phyloP scores from a whole-genome alignment of 78 protist genomes.

The Paratrimastix pyriformis region DNA sequence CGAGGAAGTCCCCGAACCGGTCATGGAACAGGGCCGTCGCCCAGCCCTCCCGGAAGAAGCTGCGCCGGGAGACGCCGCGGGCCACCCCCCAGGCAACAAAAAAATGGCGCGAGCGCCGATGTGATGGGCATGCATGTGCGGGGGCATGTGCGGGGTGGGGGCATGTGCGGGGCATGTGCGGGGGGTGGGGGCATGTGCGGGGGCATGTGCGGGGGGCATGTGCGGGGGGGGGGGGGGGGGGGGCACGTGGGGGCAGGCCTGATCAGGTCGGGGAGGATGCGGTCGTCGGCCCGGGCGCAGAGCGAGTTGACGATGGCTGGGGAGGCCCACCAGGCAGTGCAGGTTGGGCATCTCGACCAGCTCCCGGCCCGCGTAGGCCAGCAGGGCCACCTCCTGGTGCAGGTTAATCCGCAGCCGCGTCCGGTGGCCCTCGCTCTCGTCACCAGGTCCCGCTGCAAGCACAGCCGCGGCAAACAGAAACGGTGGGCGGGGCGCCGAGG shows the following conservation, averaged over 20 bases:
- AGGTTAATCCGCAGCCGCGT: neutral
- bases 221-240: neutral
- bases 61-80: neutral
- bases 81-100: neutral
- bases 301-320: neutral
- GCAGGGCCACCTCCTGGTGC: neutral
- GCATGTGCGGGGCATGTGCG: too few species aligned
- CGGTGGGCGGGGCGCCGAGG: too few species aligned
- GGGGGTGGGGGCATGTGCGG: too few species aligned
- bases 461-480: too few species aligned
- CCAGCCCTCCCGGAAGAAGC: constrained; percentile 21
- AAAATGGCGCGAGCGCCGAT: too few species aligned
- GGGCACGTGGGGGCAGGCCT: neutral
- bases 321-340: constrained; percentile 9
- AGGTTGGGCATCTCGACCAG: neutral
- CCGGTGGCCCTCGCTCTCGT: neutral
- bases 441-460: too few species aligned
- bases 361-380: constrained; percentile 1
- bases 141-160: too few species aligned
- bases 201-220: too few species aligned
- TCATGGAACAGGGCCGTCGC: constrained; percentile 18
- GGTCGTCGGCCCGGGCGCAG: neutral
- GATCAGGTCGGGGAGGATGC: neutral
- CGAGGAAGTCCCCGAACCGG: constrained; percentile 23
- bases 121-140: too few species aligned